A percentile compares a stretch with the other conserved stretches of the same genome.
Conservation (phyloP, 2,329 filamentous ascomycete genomes). For the Aspergillus flavus region DNA sequence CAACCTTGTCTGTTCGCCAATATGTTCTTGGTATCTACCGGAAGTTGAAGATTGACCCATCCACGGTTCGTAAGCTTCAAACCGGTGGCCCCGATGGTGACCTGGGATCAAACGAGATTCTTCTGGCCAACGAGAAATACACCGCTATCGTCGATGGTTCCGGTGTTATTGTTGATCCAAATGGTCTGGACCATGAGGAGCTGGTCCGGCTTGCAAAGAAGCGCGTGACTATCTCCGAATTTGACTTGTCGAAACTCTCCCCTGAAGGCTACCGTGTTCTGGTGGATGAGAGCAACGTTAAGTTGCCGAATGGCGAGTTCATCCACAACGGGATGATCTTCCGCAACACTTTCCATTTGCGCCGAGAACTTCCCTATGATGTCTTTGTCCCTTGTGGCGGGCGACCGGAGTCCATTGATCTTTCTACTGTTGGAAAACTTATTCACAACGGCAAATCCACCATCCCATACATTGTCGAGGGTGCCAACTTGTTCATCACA, state of each 20-base stretch:
- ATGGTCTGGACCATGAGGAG: slow-evolving; percentile 83
- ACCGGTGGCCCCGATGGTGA: slow-evolving; percentile 97
- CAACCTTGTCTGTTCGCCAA: slow-evolving; percentile 91
- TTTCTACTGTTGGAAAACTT: slow-evolving; percentile 81
- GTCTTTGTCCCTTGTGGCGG: slow-evolving; percentile 95
- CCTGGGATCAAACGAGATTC: slow-evolving; percentile 95
- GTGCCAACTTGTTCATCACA: slow-evolving; percentile 97
- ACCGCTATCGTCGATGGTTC: slow-evolving; percentile 93
- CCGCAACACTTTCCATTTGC: slow-evolving; percentile 96
- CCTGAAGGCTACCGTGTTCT: slow-evolving; percentile 86
- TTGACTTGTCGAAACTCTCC: slow-evolving; percentile 82
- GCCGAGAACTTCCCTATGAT: slow-evolving; percentile 75
- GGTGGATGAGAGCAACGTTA: slow-evolving; percentile 86
- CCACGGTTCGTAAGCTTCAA: slow-evolving; percentile 88
- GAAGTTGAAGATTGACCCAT: slow-evolving; percentile 87
- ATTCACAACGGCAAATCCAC: slow-evolving; percentile 86
- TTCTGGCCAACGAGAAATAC: slow-evolving; percentile 95
- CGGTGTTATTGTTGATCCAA: slow-evolving; percentile 89
- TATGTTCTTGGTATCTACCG: slow-evolving; percentile 97
- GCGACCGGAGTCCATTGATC: slow-evolving; percentile 92
- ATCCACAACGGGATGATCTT: slow-evolving; percentile 91
- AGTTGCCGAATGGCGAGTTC: slow-evolving; percentile 82
- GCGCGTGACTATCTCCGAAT: slow-evolving; percentile 87
- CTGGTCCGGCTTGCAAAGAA: slow-evolving; percentile 80
- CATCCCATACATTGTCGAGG: slow-evolving; percentile 95